Evolutionary conservation across 768 basidiomycete genomes (phyloP).

Genomic region (Podaxis rugospora): DNA sequence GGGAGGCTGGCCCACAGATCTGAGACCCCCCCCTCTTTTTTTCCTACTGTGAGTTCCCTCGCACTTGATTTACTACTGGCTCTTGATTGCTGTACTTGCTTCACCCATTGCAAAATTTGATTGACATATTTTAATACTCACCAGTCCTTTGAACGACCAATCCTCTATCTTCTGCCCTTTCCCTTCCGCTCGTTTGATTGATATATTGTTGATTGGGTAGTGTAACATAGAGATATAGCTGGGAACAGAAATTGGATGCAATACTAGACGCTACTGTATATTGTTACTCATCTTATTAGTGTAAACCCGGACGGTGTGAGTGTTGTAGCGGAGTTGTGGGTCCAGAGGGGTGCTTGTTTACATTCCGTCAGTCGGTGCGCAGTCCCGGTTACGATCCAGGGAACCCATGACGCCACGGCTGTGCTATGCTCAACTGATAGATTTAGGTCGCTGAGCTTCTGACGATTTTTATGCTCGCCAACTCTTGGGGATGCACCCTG

Average conservation of each 20-base stretch:
- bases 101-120: background rate
- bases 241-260: background rate
- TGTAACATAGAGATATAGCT: background rate
- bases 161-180: background rate
- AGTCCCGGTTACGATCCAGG: no score
- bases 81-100: background rate
- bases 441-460: no score
- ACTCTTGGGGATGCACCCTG: no score
- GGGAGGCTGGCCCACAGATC: slow-evolving; percentile 71
- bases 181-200: background rate
- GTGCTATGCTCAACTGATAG: no score
- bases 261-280: background rate
- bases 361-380: no score
- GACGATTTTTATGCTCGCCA: no score
- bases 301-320: no score
- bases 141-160: background rate
- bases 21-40: slow-evolving; percentile 14
- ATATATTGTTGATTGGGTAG: background rate
- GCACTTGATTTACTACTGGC: background rate
- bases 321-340: no score
- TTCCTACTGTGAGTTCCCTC: background rate
- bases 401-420: no score
- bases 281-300: no score
- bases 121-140: background rate
- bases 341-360: no score